Conservation (phyloP, 2,329 filamentous ascomycete genomes). For the Aspergillus tamarii region DNA sequence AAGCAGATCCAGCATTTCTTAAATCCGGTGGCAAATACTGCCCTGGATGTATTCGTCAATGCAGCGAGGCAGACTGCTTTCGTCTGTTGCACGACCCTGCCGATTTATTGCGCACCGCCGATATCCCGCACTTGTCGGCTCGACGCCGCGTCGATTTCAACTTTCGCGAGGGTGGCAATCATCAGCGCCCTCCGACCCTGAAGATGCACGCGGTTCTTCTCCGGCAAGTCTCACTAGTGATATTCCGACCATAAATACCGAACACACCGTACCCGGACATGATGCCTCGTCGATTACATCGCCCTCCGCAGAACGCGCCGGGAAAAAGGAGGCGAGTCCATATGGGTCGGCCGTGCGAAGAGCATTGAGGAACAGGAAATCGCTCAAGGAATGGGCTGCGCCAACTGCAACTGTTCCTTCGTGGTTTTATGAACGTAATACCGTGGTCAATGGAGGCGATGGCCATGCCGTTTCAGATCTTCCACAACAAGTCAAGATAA, state of each 20-base stretch:
- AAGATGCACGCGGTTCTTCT: slow-evolving; percentile 25
- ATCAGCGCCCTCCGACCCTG: slow-evolving; percentile 33
- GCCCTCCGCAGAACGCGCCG: slow-evolving; percentile 21
- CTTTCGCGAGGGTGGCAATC: slow-evolving; percentile 34
- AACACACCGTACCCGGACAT: slow-evolving; percentile 19
- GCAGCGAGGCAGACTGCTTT: slow-evolving; percentile 40
- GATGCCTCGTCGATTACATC: slow-evolving; percentile 16
- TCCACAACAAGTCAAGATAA: slow-evolving; percentile 32
- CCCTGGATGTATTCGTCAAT: slow-evolving; percentile 44
- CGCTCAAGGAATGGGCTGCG: slow-evolving; percentile 23
- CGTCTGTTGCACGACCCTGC: slow-evolving; percentile 39
- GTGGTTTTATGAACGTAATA: slow-evolving; percentile 44
- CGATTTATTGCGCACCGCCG: slow-evolving; percentile 42
- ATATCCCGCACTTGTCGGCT: slow-evolving; percentile 31
- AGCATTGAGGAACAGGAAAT: slow-evolving; percentile 40
- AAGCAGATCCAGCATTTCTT: slow-evolving; percentile 20
- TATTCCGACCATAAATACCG: slow-evolving; percentile 22
- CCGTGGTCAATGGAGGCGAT: slow-evolving; percentile 27
- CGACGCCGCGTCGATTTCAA: slow-evolving; percentile 37
- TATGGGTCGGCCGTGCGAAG: slow-evolving; percentile 46
- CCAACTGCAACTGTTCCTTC: slow-evolving; percentile 34
- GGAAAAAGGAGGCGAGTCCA: slow-evolving; percentile 31
- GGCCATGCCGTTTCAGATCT: slow-evolving; percentile 15
- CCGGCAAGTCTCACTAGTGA: slow-evolving; percentile 27
- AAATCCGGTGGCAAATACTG: slow-evolving; percentile 29